Conservation (phyloP, 179 eudicot genomes). For the Nepenthes alata region DNA sequence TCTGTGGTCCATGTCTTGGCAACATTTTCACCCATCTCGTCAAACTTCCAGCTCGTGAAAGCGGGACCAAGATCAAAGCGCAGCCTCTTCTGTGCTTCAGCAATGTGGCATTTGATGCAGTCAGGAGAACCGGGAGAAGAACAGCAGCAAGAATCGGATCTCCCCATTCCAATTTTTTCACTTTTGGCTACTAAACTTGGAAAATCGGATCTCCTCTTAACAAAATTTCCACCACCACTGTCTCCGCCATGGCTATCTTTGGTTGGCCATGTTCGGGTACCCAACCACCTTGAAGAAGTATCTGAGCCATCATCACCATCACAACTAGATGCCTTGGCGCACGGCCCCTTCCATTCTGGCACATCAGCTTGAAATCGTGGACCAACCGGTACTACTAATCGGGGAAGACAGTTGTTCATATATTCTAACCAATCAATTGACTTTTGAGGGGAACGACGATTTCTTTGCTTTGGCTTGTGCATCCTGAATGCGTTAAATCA, state of each 20-base stretch:
- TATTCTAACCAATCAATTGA: constrained; percentile 25
- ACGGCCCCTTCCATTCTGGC: constrained; percentile 32
- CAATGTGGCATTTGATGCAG: constrained; percentile 38
- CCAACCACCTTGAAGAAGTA: constrained; percentile 41
- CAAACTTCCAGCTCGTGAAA: constrained; percentile 44
- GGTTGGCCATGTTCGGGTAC: constrained; percentile 44
- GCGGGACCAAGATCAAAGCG: constrained; percentile 46
- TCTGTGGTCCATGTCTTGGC: constrained; percentile 36
- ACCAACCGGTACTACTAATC: constrained; percentile 49
- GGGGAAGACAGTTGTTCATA: constrained; percentile 14
- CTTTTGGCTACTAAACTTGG: background rate
- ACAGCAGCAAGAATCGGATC: constrained; percentile 29
- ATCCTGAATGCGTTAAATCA: constrained; percentile 15
- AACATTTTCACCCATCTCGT: constrained; percentile 59
- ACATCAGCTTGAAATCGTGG: constrained; percentile 48
- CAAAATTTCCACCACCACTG: constrained; percentile 18
- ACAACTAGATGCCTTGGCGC: constrained; percentile 1
- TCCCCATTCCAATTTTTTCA: too few relatives aligned
- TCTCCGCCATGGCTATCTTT: constrained; percentile 3
- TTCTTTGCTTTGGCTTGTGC: constrained; percentile 40
- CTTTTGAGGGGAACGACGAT: constrained; percentile 14
- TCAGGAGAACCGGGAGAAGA: constrained; percentile 35
- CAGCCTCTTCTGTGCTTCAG: constrained; percentile 29
- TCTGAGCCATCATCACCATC: constrained; percentile 13
- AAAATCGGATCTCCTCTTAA: constrained; percentile 39